A percentile compares a stretch with the other conserved stretches of the same genome.
Evolutionary conservation across 176 grass and related monocot species (phyloP).

Genomic region (Oryza coarctata): DNA sequence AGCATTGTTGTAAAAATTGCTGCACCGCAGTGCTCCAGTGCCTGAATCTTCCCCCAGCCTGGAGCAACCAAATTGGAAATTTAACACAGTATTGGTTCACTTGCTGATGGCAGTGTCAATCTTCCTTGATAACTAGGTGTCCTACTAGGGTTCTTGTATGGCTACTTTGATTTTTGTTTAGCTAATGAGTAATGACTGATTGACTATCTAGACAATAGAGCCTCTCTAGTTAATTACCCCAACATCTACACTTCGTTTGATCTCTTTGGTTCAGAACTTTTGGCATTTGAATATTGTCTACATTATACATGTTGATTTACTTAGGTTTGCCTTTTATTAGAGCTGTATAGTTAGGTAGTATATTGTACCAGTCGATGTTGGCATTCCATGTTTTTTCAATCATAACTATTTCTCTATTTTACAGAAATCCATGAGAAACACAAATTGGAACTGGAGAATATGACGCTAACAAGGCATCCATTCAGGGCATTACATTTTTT

Average conservation of each 20-base stretch:
- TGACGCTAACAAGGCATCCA: conserved; percentile 82
- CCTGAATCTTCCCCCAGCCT: background rate
- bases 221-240: background rate
- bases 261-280: conserved; percentile 1
- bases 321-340: background rate
- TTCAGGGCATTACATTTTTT: conserved; percentile 67
- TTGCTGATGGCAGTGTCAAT: too few species aligned
- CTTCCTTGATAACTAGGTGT: too few species aligned
- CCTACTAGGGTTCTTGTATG: too few species aligned
- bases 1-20: background rate
- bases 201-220: background rate
- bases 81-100: too few species aligned
- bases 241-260: background rate
- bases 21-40: background rate
- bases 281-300: background rate
- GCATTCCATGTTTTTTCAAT: background rate
- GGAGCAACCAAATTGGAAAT: conserved; percentile 9
- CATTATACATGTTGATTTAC: conserved; percentile 7
- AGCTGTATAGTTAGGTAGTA: background rate
- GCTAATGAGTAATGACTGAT: background rate
- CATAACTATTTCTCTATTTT: conserved; percentile 32
- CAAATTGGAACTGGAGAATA: conserved; percentile 62
- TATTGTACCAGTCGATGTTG: conserved; percentile 16
- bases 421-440: conserved; percentile 80
- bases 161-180: too few species aligned